Evolutionary conservation across 2,329 filamentous ascomycete species (phyloP), one percentile per base, ranked within the genome.

Genomic region (Aureobasidium sp.): DNA sequence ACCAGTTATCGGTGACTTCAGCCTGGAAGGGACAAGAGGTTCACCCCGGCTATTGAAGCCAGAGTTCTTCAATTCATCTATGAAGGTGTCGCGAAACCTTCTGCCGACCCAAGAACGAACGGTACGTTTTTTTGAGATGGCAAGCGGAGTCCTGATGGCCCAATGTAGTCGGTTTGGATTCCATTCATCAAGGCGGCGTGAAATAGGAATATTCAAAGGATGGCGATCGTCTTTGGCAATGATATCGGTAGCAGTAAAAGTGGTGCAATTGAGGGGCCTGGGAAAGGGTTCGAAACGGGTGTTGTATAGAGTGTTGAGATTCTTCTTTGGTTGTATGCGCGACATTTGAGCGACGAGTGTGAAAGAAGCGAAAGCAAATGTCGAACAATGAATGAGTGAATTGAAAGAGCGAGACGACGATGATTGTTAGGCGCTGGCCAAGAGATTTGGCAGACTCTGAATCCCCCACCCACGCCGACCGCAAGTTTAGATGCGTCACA

Each of bases 121-220:
- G 27, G 78, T 76, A 8, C 72, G 71, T 61, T 78, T 80, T 25
- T 70, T 69, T 3, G 65, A 59, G 67, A 69, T 59, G 63, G 67
- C 63, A 58, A 71, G 64, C 62, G 70, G 65, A 21, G 65, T 57
- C 61, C 75, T 67, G 6, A 79, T 74, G 16, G 71, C 69, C 77
- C 78, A 82, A 75, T 81, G 81, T 21, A 85, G 72, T 37, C 71
- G 72, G 66, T 75, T 71, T 10, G 69, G 66, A 59, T 72, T 65
- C 62, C 71, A 70, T 13, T 62, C 50, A 3, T 59, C 61, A 10
- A 69, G 45, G 1, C 65, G 61, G 5, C 68, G 65, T 13, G 53
- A 48, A 2, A 66, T 71, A 44, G 75, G 71, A 48, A 77, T 74
- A 62, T 71, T 62, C n/a, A 68, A 63, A 5, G 72, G 71, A 53